A percentile compares a stretch with the other conserved stretches of the same genome.
phyloP scores from a whole-genome alignment of 1,284 basidiomycete genomes.

The Ceratobasidium sp. region DNA sequence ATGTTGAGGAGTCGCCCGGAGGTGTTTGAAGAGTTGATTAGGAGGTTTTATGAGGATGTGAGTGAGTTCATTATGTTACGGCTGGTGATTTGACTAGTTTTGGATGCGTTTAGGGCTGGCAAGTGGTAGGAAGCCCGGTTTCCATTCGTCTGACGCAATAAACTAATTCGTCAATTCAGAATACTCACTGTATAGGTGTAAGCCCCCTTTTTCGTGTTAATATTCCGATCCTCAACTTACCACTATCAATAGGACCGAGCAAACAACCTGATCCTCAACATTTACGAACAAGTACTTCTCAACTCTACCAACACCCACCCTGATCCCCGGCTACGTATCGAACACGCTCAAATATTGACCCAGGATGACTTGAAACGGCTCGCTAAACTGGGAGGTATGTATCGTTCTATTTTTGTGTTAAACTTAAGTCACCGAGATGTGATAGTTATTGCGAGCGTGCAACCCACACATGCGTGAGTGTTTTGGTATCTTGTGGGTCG shows the following conservation, averaged over 20 bases:
- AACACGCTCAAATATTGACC: conserved; percentile 91
- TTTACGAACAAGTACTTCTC: conserved; percentile 76
- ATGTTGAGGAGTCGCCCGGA: conserved; percentile 72
- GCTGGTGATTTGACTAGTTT: conserved; percentile 17
- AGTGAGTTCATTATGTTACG: conserved; percentile 51
- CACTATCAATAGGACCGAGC: conserved; percentile 70
- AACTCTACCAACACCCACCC: conserved; percentile 63
- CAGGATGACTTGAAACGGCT: conserved; percentile 75
- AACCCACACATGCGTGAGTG: conserved; percentile 89
- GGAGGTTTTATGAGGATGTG: conserved; percentile 76
- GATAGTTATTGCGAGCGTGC: conserved; percentile 89
- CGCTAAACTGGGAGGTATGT: conserved; percentile 77
- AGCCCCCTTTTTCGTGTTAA: conserved; percentile 4
- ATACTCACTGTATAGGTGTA: conserved; percentile 87
- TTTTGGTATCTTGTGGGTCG: background rate
- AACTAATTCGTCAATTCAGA: conserved; percentile 61
- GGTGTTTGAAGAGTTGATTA: conserved; percentile 67
- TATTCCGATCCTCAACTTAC: background rate
- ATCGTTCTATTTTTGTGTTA: background rate
- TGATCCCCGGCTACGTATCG: conserved; percentile 79
- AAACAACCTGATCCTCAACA: conserved; percentile 83
- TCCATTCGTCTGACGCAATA: background rate
- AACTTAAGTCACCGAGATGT: background rate
- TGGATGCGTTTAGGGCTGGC: conserved; percentile 55
- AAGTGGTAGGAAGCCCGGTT: conserved; percentile 56